phyloP scores from a whole-genome alignment of 768 basidiomycete species.

The Neoboletus subvelutipes region DNA sequence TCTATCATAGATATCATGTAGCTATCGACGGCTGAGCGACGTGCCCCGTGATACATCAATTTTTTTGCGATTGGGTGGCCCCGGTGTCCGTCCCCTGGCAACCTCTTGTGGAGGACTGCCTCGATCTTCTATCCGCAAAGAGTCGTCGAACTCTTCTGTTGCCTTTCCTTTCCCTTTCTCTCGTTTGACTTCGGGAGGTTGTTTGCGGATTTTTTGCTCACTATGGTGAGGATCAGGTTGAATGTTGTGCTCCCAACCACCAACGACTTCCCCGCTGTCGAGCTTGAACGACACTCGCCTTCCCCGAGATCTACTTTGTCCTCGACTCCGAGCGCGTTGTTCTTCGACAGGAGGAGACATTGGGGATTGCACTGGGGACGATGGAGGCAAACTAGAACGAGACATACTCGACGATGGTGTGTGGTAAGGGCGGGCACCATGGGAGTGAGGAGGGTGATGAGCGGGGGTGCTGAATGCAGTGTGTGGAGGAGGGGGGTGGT shows the following conservation, averaged over 20 bases:
- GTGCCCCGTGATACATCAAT: conserved; percentile 16
- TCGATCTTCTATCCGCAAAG: conserved; percentile 16
- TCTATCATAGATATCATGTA: conserved; percentile 8
- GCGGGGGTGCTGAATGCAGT: conserved; percentile 6
- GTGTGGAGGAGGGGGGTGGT: conserved; percentile 8
- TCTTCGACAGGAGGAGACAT: conserved; percentile 37
- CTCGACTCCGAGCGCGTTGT: conserved; percentile 38
- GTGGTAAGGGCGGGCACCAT: conserved; percentile 19
- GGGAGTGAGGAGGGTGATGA: conserved; percentile 17
- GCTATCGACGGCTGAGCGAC: conserved; percentile 25
- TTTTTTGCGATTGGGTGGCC: conserved; percentile 22
- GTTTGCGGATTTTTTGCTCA: conserved; percentile 7
- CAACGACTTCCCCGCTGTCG: conserved; percentile 25
- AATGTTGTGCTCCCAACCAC: conserved; percentile 4
- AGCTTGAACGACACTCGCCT: conserved; percentile 58
- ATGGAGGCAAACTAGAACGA: conserved; percentile 49
- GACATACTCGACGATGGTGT: conserved; percentile 44
- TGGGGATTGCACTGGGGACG: conserved; percentile 44
- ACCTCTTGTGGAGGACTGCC: conserved; percentile 8
- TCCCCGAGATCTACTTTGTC: conserved; percentile 52
- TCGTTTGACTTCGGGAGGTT: conserved; percentile 11
- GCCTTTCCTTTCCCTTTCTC: conserved; percentile 18
- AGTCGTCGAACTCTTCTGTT: background rate
- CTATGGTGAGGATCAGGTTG: conserved; percentile 6
- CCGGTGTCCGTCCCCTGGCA: conserved; percentile 28